Base-by-base conservation (phyloP, 345 rosid genomes). In the Citrus glauca region DNA sequence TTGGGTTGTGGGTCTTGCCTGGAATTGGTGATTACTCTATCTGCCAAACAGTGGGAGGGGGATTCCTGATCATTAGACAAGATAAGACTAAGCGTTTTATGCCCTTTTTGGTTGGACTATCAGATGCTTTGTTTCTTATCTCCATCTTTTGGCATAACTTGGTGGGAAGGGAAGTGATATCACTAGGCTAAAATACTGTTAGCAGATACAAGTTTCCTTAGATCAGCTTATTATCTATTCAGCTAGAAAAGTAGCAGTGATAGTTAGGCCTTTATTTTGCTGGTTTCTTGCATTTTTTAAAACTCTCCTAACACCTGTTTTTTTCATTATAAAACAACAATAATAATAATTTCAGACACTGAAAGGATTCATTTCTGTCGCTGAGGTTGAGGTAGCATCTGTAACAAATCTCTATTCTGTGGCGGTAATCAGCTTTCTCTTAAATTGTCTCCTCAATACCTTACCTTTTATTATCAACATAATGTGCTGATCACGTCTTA, bases 381-480 rank as follows among this genome's bases (percentile, higher is more conserved):
- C 99, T 66, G 97, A 89, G 90, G 73, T 84, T 60, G 99, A 97
- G 89, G 99, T 89, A 84, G 86, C 84, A 60, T 86, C 90, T 20
- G 90, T 94, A 82, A 84, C 98, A 40, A 93, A 82, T 83, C 88
- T 97, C 30, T 97, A 97, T 77, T 84, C 93, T 33, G 88, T 87
- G 25, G 99, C 91, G 98, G 99, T 97, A 91, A 89, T 42, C 71
- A 83, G 14, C 85, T 78, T 5, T 40, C 73, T 77, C 75, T 22
- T 84, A 73, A 72, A 76, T 81, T 9, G 32, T 77, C 69, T 20
- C 42, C 71, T 71, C 42, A 50, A 48, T 61, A 13, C 50, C 24
- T 73, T 25, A 71, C 78, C 57, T 66, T 25, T 65, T 64, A 30
- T 45, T 64, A 25, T 67, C 30, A 16, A 32, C 72, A 53, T 40